Conservation (phyloP, 2,329 filamentous ascomycete genomes). For the Cordyceps cateniannulata region DNA sequence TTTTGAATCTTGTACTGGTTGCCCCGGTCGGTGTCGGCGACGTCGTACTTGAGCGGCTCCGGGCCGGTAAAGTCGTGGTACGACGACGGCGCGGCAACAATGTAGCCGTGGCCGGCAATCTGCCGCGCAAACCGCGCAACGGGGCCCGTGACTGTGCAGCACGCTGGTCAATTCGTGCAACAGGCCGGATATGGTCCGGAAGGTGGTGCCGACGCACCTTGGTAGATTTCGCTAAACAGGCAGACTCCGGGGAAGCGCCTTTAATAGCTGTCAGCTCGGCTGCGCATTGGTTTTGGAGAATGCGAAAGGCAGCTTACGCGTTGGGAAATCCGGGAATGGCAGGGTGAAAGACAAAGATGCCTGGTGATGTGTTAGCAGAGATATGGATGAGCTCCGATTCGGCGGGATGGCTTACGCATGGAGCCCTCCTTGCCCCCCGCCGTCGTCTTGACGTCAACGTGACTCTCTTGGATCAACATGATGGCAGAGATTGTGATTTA, state of each 20-base stretch:
- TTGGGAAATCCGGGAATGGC: constrained; percentile 79
- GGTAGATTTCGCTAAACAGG: constrained; percentile 91
- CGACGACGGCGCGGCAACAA: constrained; percentile 81
- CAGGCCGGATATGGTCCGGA: neutral
- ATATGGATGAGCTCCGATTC: neutral
- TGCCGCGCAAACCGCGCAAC: constrained; percentile 85
- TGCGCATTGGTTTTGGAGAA: neutral
- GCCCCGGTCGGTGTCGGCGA: constrained; percentile 76
- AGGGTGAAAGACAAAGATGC: constrained; percentile 85
- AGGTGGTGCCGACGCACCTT: constrained; percentile 52
- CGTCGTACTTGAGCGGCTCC: constrained; percentile 78
- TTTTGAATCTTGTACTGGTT: constrained; percentile 84
- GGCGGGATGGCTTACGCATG: constrained; percentile 38
- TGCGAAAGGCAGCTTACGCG: constrained; percentile 49
- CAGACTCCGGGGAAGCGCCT: constrained; percentile 76
- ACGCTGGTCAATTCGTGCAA: neutral
- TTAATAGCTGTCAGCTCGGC: neutral
- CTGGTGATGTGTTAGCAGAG: constrained; percentile 37
- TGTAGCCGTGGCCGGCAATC: constrained; percentile 88
- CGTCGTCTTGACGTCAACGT: constrained; percentile 43
- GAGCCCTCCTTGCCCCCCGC: constrained; percentile 47
- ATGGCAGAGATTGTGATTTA: neutral
- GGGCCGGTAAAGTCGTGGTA: constrained; percentile 92
- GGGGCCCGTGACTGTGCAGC: constrained; percentile 69
- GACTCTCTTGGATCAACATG: constrained; percentile 50